These are phyloP conservation scores for Auriscalpium orientale DNA, from an alignment of 768 basidiomycete genomes.

Conservation along the genomic window DNA sequence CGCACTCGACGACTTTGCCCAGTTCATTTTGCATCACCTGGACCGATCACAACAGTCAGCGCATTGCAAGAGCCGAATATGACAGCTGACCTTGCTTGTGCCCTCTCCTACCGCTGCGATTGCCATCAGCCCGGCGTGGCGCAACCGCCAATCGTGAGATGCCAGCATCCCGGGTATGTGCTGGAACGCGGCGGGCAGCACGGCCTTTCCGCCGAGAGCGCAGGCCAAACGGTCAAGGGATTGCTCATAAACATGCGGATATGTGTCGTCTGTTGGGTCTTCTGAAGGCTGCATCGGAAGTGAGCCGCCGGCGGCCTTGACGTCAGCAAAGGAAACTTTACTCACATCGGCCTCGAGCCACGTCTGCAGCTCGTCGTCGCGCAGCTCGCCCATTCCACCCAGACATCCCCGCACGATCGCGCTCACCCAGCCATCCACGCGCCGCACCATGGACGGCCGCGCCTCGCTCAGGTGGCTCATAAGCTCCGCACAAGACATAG, in stretches of 20 bases:
- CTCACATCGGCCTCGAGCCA: constrained; percentile 77
- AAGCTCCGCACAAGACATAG: constrained; percentile 34
- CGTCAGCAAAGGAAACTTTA: constrained; percentile 9
- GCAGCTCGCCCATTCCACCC: constrained; percentile 76
- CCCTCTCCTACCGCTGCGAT: constrained; percentile 84
- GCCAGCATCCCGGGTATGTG: constrained; percentile 78
- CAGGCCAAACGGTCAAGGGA: constrained; percentile 75
- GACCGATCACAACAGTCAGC: not conserved
- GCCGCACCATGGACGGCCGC: constrained; percentile 58
- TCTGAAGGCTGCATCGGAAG: constrained; percentile 44
- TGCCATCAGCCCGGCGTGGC: constrained; percentile 83
- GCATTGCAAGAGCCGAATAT: not conserved
- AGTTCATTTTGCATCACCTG: constrained; percentile 78
- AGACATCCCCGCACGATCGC: constrained; percentile 68
- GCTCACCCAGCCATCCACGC: constrained; percentile 62
- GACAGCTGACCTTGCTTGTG: constrained; percentile 49
- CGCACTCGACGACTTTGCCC: constrained; percentile 75
- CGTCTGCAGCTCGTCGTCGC: constrained; percentile 46
- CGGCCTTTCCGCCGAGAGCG: constrained; percentile 66
- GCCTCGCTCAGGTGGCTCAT: constrained; percentile 79
- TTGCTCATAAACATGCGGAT: constrained; percentile 76
- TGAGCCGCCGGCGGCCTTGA: not conserved
- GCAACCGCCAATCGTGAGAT: constrained; percentile 75
- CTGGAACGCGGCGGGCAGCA: constrained; percentile 76
- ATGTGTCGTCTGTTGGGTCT: constrained; percentile 53